phyloP scores from a whole-genome alignment of 495 filamentous ascomycete species.

The Tuber melanosporum region DNA sequence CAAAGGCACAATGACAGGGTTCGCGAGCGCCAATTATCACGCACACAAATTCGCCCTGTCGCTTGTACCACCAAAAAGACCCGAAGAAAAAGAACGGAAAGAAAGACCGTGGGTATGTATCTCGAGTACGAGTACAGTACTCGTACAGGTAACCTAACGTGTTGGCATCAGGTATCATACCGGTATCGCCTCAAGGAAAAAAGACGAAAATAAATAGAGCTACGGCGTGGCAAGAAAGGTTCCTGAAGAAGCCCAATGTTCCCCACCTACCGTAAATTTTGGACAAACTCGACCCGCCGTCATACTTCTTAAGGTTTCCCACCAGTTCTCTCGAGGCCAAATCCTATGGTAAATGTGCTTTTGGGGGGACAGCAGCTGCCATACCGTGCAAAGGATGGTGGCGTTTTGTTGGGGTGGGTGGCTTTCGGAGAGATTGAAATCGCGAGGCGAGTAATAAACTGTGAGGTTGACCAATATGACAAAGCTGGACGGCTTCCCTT shows the following conservation, averaged over 20 bases:
- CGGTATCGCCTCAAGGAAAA: neutral
- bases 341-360: too few relatives aligned
- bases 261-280: neutral
- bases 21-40: neutral
- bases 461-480: neutral
- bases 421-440: neutral
- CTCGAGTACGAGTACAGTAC: too few relatives aligned
- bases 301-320: too few relatives aligned
- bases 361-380: too few relatives aligned
- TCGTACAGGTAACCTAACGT: neutral
- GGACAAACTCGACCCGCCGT: too few relatives aligned
- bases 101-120: neutral
- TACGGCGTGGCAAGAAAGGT: neutral
- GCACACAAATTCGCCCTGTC: neutral
- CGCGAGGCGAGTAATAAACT: neutral
- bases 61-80: neutral
- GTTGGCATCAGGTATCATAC: neutral
- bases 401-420: neutral
- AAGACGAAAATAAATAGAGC: neutral
- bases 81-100: neutral
- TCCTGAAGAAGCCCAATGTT: neutral
- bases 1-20: neutral
- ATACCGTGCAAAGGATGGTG: too few relatives aligned
- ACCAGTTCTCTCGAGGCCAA: too few relatives aligned
- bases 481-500: neutral